Conservation (phyloP, 2,329 filamentous ascomycete genomes). For the Teratosphaeria nubilosa region DNA sequence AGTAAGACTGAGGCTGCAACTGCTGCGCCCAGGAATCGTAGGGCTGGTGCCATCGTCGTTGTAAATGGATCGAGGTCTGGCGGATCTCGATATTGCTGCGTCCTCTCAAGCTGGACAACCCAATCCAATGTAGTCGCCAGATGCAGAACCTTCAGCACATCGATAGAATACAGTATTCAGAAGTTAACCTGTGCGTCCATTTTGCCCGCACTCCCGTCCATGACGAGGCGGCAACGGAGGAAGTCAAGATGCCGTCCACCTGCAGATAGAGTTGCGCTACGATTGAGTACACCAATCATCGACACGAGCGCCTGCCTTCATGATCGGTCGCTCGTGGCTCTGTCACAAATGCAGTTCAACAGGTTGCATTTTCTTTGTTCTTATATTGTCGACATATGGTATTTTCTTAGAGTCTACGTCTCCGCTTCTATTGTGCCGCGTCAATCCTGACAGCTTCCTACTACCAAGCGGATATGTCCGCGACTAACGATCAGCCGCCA, state of each 20-base stretch:
- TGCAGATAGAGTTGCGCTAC: too few species aligned
- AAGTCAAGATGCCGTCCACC: background rate
- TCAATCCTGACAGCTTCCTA: too few species aligned
- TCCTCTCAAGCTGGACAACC: background rate
- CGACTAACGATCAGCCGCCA: too few species aligned
- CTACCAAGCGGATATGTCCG: too few species aligned
- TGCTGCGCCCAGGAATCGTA: conserved; percentile 4
- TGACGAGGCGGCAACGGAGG: background rate
- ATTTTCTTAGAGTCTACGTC: too few species aligned
- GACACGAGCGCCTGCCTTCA: too few species aligned
- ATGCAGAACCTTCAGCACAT: background rate
- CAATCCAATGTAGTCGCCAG: background rate
- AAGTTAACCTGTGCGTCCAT: background rate
- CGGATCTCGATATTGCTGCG: background rate
- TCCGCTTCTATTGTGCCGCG: too few species aligned
- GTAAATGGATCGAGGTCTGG: background rate
- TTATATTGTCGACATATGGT: too few species aligned
- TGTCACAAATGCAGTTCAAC: too few species aligned
- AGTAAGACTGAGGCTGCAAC: conserved; percentile 17
- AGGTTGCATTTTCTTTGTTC: too few species aligned
- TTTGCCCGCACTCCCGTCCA: background rate
- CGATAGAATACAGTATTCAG: background rate
- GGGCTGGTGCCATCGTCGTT: conserved; percentile 3
- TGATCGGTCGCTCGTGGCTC: too few species aligned
- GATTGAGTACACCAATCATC: too few species aligned